Evolutionary conservation across 257 asterid genomes (phyloP).

Genomic region (Solanum clarkiae): DNA sequence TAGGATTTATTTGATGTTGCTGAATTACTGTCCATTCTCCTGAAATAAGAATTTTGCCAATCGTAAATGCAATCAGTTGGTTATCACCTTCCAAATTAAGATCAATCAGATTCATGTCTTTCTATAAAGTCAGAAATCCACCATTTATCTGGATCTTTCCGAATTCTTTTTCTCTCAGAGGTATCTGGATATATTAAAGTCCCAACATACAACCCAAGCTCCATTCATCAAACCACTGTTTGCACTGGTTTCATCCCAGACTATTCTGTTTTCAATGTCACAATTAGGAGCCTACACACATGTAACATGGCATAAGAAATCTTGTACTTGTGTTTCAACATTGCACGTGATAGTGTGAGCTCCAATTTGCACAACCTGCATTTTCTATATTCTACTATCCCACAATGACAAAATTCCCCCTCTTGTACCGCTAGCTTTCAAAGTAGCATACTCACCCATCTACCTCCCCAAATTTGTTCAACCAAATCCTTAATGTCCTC

Average conservation of each 20-base stretch:
- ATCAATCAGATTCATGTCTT: not conserved
- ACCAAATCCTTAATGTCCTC: not conserved
- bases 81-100: not conserved
- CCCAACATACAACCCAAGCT: not conserved
- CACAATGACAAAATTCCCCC: not conserved
- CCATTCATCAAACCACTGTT: not conserved
- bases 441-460: not conserved
- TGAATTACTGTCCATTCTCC: not conserved
- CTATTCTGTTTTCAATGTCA: not conserved
- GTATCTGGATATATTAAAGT: not conserved
- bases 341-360: not conserved
- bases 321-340: not conserved
- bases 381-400: not conserved
- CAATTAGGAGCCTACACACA: not conserved
- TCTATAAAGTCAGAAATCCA: not conserved
- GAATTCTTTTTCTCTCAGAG: not conserved
- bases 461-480: not conserved
- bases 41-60: not conserved
- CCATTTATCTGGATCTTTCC: not conserved
- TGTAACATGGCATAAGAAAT: not conserved
- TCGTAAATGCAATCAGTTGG: not conserved
- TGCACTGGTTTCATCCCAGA: not conserved
- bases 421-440: not conserved
- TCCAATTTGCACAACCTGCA: not conserved
- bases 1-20: not conserved